phyloP scores from a whole-genome alignment of 2,329 filamentous ascomycete genomes.

The Sclerotinia borealis region DNA sequence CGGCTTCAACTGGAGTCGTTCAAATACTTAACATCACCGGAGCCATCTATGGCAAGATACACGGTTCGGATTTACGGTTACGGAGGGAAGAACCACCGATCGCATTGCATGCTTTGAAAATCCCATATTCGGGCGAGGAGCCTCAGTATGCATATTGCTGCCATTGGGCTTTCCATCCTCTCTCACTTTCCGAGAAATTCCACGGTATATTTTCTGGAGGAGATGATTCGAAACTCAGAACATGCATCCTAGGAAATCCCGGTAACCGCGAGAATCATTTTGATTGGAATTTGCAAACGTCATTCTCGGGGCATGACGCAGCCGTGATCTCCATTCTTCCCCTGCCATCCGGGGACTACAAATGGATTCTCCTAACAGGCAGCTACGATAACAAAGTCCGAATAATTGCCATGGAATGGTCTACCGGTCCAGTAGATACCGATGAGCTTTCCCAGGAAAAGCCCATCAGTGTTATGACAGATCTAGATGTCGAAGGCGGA shows the following conservation, averaged over 20 bases:
- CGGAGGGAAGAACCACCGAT: constrained; percentile 3
- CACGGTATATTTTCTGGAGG: constrained; percentile 46
- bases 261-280: not conserved
- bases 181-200: not conserved
- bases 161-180: constrained; percentile 3
- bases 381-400: constrained; percentile 86
- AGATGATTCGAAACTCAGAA: constrained; percentile 49
- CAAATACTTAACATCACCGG: constrained; percentile 6
- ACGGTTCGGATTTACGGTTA: not conserved
- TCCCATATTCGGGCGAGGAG: constrained; percentile 9
- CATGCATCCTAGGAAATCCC: constrained; percentile 1
- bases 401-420: constrained; percentile 46
- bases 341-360: constrained; percentile 41
- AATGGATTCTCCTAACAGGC: constrained; percentile 67
- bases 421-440: not conserved
- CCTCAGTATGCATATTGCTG: constrained; percentile 14
- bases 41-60: not conserved
- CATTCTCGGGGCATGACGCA: constrained; percentile 59
- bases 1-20: constrained; percentile 9
- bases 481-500: constrained; percentile 62
- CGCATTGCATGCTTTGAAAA: constrained; percentile 8
- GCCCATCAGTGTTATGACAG: not conserved
- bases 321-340: constrained; percentile 86
- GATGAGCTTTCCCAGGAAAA: constrained; percentile 35
- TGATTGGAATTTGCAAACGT: constrained; percentile 2